Percentiles rank a stretch among this genome's conserved stretches.
Conservation (phyloP, 768 basidiomycete species). For the Candolleomyces eurysporus region DNA sequence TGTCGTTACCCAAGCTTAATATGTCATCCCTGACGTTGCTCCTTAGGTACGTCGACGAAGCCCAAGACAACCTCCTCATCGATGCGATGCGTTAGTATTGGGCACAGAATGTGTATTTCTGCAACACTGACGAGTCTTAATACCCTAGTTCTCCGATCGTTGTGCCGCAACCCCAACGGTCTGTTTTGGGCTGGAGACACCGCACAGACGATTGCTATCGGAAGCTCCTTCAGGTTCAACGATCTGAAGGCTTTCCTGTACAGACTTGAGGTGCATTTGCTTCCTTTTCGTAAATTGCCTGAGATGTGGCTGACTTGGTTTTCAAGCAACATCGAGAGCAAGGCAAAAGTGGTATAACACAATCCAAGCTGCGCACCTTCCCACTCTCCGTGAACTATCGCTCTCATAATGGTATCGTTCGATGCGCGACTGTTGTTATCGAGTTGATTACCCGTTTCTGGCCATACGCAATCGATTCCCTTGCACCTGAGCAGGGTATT, state of each 20-base stretch:
- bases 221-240: conserved; percentile 70
- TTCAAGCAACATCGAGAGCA: conserved; percentile 8
- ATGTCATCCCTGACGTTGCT: not conserved
- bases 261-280: conserved; percentile 53
- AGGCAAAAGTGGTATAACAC: not conserved
- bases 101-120: too few species aligned
- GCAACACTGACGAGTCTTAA: not conserved
- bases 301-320: not conserved
- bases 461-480: conserved; percentile 61
- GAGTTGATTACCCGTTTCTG: conserved; percentile 63
- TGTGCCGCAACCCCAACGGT: conserved; percentile 66
- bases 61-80: conserved; percentile 68
- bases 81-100: conserved; percentile 51
- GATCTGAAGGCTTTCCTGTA: conserved; percentile 69
- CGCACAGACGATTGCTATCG: conserved; percentile 73
- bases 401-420: conserved; percentile 70
- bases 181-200: conserved; percentile 84
- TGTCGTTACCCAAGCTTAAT: not conserved
- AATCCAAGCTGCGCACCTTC: conserved; percentile 36
- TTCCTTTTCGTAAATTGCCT: not conserved
- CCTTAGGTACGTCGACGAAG: conserved; percentile 68
- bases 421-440: conserved; percentile 64
- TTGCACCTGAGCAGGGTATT: conserved; percentile 54
- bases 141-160: conserved; percentile 50
- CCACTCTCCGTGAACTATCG: conserved; percentile 65